Percentiles rank a stretch among this genome's conserved stretches.
These are phyloP conservation scores for Colletotrichum cuscutae DNA, from an alignment of 2,329 filamentous ascomycete genomes.

Conservation along the genomic window DNA sequence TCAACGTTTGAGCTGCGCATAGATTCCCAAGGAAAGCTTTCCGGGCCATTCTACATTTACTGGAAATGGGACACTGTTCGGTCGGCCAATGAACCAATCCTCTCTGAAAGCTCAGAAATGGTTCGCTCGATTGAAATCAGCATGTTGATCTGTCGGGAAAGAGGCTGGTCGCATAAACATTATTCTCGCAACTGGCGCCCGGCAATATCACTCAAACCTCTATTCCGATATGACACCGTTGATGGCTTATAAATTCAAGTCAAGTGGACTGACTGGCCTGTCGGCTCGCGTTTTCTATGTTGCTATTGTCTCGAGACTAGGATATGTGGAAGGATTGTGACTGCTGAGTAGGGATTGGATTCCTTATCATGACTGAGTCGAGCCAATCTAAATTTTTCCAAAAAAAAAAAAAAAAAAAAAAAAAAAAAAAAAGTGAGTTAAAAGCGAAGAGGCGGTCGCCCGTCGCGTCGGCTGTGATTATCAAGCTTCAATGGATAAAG, in stretches of 20 bases:
- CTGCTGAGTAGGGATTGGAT: background rate
- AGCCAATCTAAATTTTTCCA: background rate
- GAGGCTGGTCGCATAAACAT: too few relatives aligned
- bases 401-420: background rate
- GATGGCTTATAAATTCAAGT: background rate
- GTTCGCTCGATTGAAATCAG: background rate
- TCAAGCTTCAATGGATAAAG: background rate
- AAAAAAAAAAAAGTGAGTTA: background rate
- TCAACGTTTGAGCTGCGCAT: background rate
- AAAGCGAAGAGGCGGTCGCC: background rate
- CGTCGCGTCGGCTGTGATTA: conserved; percentile 2
- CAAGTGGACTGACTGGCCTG: background rate
- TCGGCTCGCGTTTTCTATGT: background rate
- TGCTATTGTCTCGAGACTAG: background rate
- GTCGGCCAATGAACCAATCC: background rate
- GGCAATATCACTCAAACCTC: background rate
- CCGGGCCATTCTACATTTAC: too few relatives aligned
- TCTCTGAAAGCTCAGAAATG: background rate
- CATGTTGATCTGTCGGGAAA: background rate
- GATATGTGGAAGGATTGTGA: background rate
- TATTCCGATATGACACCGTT: background rate
- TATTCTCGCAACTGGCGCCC: background rate
- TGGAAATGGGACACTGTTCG: background rate
- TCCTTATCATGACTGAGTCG: background rate
- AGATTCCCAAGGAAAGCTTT: background rate